phyloP scores from a whole-genome alignment of 352 stramenopile genomes.

The Phytopythium boreale region DNA sequence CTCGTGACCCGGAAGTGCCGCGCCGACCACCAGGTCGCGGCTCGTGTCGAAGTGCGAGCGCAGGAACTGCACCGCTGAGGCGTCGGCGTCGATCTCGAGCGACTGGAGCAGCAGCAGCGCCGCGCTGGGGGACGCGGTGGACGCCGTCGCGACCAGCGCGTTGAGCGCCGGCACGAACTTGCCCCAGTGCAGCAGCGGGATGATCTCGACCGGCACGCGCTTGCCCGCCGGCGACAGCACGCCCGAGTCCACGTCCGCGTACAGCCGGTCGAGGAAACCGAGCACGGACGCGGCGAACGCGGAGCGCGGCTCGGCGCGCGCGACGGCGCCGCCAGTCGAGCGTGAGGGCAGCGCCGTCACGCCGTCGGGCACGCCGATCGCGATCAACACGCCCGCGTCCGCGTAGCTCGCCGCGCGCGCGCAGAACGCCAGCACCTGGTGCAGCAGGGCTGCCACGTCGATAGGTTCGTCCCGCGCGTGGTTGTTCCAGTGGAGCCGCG shows the following conservation, averaged over 20 bases:
- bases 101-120: conserved; percentile 87
- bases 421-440: conserved; percentile 51
- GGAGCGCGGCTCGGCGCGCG: conserved; percentile 12
- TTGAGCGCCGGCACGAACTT: conserved; percentile 96
- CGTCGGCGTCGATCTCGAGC: conserved; percentile 82
- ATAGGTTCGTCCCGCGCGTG: conserved; percentile 43
- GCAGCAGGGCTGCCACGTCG: conserved; percentile 39
- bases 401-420: conserved; percentile 43
- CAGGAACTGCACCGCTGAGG: conserved; percentile 53
- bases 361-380: conserved; percentile 36
- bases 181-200: conserved; percentile 94
- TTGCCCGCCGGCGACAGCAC: conserved; percentile 8
- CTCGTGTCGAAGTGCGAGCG: conserved; percentile 61
- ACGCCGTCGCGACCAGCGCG: conserved; percentile 80
- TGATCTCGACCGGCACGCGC: conserved; percentile 42
- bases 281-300: conserved; percentile 39
- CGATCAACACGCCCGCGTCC: conserved; percentile 48
- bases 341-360: conserved; percentile 11
- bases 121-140: conserved; percentile 43
- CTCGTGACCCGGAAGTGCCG: conserved; percentile 79
- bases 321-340: not conserved
- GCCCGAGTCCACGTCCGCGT: conserved; percentile 16
- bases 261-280: conserved; percentile 35
- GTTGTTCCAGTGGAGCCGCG: conserved; percentile 70
- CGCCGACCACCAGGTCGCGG: conserved; percentile 88